Conservation (phyloP, 2,329 filamentous ascomycete species). For the Aspergillus ibericus region DNA sequence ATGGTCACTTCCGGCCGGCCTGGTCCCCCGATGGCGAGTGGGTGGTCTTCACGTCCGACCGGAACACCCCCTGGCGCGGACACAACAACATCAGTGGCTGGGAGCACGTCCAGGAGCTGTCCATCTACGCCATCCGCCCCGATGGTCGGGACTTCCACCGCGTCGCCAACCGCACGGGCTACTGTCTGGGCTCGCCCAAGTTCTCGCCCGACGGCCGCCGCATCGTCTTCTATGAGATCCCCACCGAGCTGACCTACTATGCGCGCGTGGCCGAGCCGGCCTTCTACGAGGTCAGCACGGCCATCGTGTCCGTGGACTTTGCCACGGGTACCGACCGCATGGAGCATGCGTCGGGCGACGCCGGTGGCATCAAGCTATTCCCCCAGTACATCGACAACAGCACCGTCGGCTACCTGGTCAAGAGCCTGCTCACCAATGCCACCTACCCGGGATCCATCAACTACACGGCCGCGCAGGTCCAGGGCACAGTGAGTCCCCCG, state of each 20-base stretch:
- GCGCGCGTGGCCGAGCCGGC: conserved; percentile 33
- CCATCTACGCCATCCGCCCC: conserved; percentile 41
- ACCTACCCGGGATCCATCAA: neutral
- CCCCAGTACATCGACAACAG: neutral
- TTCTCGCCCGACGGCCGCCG: conserved; percentile 41
- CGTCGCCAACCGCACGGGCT: conserved; percentile 33
- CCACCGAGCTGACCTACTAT: conserved; percentile 39
- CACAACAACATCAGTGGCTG: conserved; percentile 42
- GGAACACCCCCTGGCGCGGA: conserved; percentile 44
- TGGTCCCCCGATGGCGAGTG: conserved; percentile 47
- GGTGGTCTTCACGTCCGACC: conserved; percentile 45
- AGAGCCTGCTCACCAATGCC: neutral
- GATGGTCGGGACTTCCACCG: conserved; percentile 40
- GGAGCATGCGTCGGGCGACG: neutral
- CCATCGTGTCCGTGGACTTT: conserved; percentile 34
- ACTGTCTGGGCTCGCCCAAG: conserved; percentile 41
- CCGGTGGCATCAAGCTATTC: neutral
- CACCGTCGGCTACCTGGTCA: neutral
- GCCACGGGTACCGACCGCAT: conserved; percentile 35
- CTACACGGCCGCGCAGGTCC: neutral
- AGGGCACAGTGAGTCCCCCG: neutral
- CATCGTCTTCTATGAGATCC: conserved; percentile 44
- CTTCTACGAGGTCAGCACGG: conserved; percentile 1
- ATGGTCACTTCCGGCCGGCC: conserved; percentile 41
- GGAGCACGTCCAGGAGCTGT: conserved; percentile 46